Evolutionary conservation across 495 filamentous ascomycete species (phyloP), one percentile per base, ranked within the genome.

Genomic region (Penicillium parvum): DNA sequence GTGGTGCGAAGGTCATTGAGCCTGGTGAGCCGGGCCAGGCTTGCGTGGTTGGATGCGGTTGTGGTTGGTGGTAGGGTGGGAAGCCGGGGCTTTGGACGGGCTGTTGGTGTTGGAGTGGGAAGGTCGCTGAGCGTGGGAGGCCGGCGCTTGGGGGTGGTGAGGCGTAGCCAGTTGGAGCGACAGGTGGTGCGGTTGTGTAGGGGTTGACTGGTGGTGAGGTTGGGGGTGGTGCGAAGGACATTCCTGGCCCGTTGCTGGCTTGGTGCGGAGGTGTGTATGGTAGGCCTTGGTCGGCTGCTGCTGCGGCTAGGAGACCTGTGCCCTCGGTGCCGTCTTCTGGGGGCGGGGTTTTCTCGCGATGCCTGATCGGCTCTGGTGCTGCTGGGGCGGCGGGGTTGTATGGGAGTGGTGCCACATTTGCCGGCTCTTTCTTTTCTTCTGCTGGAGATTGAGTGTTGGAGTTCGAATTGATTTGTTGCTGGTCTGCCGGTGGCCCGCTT

Each of bases 301-400:
- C 73, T 3, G 86, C 85, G 15, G 79, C 79, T 34, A 75, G 74
- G 7, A 95, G 70, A 3, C 86, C 87, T 25, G 87, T 89, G 8
- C 83, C 81, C 21, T 68, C 66, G 29, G 70, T 79, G 21, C 82
- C 85, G 53, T 91, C 85, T 10, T 77, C 74, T 21, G 84, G 84
- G 5, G 90, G 90, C 7, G 88, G 89, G 0, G 90, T 95, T 71
- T 95, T 92, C 66, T 96, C 89, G 34, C 90, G 81, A 52, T 90
- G 79, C 39, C 81, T 75, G 52, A 94, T 84, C 10, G 80, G 81
- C 57, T 96, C 90, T 3, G 90, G 86, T 1, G 87, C 87, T 2
- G 90, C 72, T 8, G 90, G 90, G 1, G 90, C 88, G 0, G 90
- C 88, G 1, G 90, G 90, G 62, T 96, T 96, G 52, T 96, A 96